Conservation (phyloP, 176 grass and related monocot genomes). For the Cenchrus americanus region DNA sequence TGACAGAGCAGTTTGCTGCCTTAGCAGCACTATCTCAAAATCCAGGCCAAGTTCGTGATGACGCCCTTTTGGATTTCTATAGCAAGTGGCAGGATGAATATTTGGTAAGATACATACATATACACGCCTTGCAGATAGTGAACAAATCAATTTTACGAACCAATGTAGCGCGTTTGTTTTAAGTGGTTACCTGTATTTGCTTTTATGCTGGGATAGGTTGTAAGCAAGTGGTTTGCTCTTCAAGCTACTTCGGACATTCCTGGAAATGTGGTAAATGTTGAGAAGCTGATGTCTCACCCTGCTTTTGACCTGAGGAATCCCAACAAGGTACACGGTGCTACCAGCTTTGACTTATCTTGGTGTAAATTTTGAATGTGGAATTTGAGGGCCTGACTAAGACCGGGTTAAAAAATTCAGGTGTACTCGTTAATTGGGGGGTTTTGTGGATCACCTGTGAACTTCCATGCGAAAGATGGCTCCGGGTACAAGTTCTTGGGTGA, state of each 20-base stretch:
- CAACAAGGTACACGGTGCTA: constrained; percentile 66
- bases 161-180: background rate
- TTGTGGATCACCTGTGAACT: constrained; percentile 87
- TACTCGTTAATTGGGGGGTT: constrained; percentile 94
- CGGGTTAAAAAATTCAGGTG: constrained; percentile 51
- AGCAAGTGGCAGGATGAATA: constrained; percentile 86
- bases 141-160: constrained; percentile 7
- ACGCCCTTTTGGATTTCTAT: constrained; percentile 91
- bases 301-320: constrained; percentile 94
- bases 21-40: constrained; percentile 94
- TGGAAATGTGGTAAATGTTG: constrained; percentile 79
- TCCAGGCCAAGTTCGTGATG: constrained; percentile 82
- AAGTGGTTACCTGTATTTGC: constrained; percentile 24
- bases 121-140: background rate
- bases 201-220: constrained; percentile 63
- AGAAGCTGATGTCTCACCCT: constrained; percentile 77
- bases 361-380: background rate
- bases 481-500: constrained; percentile 97
- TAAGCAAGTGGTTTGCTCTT: constrained; percentile 99
- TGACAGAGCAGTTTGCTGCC: constrained; percentile 98
- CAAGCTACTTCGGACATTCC: constrained; percentile 95
- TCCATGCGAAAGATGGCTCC: constrained; percentile 97
- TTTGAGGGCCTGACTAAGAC: constrained; percentile 27
- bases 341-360: background rate
- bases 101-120: constrained; percentile 64